A percentile compares a stretch with the other conserved stretches of the same genome.
Evolutionary conservation across 257 asterid species (phyloP).

Genomic region (Leptodermis oblonga): DNA sequence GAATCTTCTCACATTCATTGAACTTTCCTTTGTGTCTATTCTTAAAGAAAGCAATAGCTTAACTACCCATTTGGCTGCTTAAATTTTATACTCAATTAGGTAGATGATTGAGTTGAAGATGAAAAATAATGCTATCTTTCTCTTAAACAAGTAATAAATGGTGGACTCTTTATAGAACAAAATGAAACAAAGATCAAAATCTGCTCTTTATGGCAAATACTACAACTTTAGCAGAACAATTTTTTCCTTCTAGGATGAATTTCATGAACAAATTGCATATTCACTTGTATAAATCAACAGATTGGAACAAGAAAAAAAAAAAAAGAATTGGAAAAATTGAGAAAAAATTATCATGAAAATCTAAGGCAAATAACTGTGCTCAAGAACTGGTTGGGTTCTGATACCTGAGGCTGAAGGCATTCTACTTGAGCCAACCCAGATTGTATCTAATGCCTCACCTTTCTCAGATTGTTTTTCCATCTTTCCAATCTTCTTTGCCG

Average conservation of each 20-base stretch:
- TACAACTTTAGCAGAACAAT: background rate
- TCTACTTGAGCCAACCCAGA: slow-evolving; percentile 77
- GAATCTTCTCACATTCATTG: slow-evolving; percentile 7
- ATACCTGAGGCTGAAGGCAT: slow-evolving; percentile 73
- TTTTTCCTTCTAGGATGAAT: background rate
- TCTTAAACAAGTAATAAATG: slow-evolving; percentile 5
- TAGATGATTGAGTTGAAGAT: slow-evolving; percentile 8
- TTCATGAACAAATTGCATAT: slow-evolving; percentile 12
- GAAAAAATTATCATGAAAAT: background rate
- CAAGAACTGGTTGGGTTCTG: slow-evolving; percentile 82
- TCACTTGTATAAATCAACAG: slow-evolving; percentile 13
- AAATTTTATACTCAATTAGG: slow-evolving; percentile 17
- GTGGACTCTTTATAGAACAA: background rate
- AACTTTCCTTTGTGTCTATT: slow-evolving; percentile 11
- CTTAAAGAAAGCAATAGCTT: slow-evolving; percentile 21
- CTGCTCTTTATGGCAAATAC: background rate
- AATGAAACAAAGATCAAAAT: background rate
- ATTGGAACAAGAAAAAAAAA: background rate
- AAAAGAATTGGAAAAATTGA: background rate
- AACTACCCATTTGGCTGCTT: slow-evolving; percentile 9
- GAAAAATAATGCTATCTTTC: background rate
- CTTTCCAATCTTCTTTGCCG: slow-evolving; percentile 27
- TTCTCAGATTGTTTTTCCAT: slow-evolving; percentile 66
- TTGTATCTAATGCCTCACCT: slow-evolving; percentile 52
- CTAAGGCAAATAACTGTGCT: slow-evolving; percentile 50